A percentile compares a stretch with the other conserved stretches of the same genome.
Evolutionary conservation across 352 stramenopile genomes (phyloP).

Genomic region (Pythium pyrilobum): DNA sequence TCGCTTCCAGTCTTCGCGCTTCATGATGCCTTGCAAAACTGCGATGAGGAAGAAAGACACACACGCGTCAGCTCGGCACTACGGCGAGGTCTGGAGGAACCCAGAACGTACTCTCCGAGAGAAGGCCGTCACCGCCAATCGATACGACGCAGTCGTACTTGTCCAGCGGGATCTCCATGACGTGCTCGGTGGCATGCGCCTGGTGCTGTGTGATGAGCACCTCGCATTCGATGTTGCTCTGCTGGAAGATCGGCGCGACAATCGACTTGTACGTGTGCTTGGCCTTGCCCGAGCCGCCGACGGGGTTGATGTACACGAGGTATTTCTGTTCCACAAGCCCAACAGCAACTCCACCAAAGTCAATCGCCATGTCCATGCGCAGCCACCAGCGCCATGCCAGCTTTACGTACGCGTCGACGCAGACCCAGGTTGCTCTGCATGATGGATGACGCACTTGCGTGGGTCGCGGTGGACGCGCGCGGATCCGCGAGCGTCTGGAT

Average conservation of each 20-base stretch:
- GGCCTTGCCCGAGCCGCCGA: constrained; percentile 46
- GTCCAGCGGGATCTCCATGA: constrained; percentile 31
- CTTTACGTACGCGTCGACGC: constrained; percentile 29
- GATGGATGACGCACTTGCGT: constrained; percentile 2
- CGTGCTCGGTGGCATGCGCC: constrained; percentile 54
- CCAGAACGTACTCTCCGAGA: constrained; percentile 50
- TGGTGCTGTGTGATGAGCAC: constrained; percentile 43
- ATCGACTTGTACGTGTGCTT: constrained; percentile 43
- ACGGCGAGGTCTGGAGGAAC: neutral
- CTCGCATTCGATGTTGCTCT: constrained; percentile 52
- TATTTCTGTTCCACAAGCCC: constrained; percentile 29
- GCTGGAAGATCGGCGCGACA: constrained; percentile 47
- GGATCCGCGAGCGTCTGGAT: constrained; percentile 46
- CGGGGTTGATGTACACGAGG: constrained; percentile 66
- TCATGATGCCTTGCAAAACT: constrained; percentile 77
- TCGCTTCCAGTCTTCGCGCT: constrained; percentile 31
- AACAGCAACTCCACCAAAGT: neutral
- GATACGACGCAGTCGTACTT: constrained; percentile 62
- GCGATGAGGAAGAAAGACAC: neutral
- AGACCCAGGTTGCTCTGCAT: constrained; percentile 19
- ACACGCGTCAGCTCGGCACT: neutral
- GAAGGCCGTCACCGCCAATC: constrained; percentile 61
- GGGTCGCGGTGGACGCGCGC: constrained; percentile 19
- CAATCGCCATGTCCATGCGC: neutral
- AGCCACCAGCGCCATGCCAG: neutral